phyloP scores from a whole-genome alignment of 2,329 filamentous ascomycete genomes.

The Hypoxylon sp. region DNA sequence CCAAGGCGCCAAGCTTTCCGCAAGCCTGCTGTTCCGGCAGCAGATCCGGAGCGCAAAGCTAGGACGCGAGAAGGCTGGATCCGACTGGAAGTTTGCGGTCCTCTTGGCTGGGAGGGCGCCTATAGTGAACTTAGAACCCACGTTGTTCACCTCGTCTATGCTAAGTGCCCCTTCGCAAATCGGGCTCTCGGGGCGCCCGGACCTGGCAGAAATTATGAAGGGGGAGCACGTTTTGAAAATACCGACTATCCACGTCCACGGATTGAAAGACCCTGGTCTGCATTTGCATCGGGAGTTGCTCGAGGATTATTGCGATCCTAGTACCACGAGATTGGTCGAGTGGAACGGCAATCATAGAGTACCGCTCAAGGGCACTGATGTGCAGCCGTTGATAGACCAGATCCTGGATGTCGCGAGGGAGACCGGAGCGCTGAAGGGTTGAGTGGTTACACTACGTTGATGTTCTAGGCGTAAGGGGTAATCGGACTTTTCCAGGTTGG shows the following conservation, averaged over 20 bases:
- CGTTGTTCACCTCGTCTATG: constrained; percentile 50
- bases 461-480: background rate
- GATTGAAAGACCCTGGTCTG: constrained; percentile 72
- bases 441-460: background rate
- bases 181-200: constrained; percentile 62
- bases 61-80: constrained; percentile 44
- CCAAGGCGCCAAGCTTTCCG: constrained; percentile 75
- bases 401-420: constrained; percentile 67
- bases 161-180: constrained; percentile 49
- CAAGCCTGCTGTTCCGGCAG: constrained; percentile 72
- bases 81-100: constrained; percentile 71
- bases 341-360: constrained; percentile 82
- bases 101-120: constrained; percentile 74
- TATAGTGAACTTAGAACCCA: constrained; percentile 66
- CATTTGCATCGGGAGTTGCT: constrained; percentile 70
- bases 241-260: constrained; percentile 79
- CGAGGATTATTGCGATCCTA: constrained; percentile 71
- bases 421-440: constrained; percentile 56
- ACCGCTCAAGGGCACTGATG: constrained; percentile 77
- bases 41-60: constrained; percentile 66
- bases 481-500: background rate
- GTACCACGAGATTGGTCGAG: constrained; percentile 71
- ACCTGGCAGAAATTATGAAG: constrained; percentile 57
- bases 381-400: constrained; percentile 68
- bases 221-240: constrained; percentile 65